Evolutionary conservation across 1,284 basidiomycete species (phyloP).

Genomic region (Cryptococcus jaspeensis): DNA sequence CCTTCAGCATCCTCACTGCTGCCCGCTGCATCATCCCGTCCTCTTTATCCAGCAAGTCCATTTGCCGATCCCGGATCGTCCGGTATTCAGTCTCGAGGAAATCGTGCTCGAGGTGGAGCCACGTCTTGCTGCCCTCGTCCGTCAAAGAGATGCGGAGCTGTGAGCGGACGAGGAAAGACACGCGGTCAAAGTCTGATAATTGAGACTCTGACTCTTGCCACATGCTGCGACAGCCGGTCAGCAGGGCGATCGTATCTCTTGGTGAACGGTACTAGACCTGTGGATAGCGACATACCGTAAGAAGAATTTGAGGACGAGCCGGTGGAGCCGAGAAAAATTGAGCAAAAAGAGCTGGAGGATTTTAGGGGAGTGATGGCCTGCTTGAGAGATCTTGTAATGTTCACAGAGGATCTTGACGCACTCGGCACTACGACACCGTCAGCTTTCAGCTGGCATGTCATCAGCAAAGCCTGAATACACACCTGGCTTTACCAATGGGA

Average conservation of each 20-base stretch:
- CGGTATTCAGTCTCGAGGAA: slow-evolving; percentile 85
- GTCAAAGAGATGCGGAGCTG: slow-evolving; percentile 76
- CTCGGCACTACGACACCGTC: slow-evolving; percentile 27
- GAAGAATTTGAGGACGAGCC: slow-evolving; percentile 82
- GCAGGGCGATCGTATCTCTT: background rate
- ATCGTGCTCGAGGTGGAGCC: slow-evolving; percentile 81
- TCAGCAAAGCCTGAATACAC: background rate
- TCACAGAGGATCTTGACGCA: slow-evolving; percentile 78
- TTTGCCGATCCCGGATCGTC: slow-evolving; percentile 83
- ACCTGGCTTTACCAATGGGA: slow-evolving; percentile 71
- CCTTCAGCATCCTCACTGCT: slow-evolving; percentile 80
- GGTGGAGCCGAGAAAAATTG: slow-evolving; percentile 79
- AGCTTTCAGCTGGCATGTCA: slow-evolving; percentile 56
- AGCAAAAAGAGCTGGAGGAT: slow-evolving; percentile 88
- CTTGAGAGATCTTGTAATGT: slow-evolving; percentile 55
- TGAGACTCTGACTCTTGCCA: slow-evolving; percentile 91
- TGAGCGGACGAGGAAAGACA: slow-evolving; percentile 78
- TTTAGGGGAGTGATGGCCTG: slow-evolving; percentile 56
- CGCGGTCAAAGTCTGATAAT: slow-evolving; percentile 72
- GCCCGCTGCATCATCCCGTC: slow-evolving; percentile 83
- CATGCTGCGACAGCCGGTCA: slow-evolving; percentile 57
- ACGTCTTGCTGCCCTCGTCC: slow-evolving; percentile 72
- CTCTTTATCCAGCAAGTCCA: slow-evolving; percentile 88
- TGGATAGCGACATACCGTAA: slow-evolving; percentile 56
- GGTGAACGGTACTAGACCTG: background rate